phyloP scores from a whole-genome alignment of 257 asterid genomes.

The Agastache rugosa region DNA sequence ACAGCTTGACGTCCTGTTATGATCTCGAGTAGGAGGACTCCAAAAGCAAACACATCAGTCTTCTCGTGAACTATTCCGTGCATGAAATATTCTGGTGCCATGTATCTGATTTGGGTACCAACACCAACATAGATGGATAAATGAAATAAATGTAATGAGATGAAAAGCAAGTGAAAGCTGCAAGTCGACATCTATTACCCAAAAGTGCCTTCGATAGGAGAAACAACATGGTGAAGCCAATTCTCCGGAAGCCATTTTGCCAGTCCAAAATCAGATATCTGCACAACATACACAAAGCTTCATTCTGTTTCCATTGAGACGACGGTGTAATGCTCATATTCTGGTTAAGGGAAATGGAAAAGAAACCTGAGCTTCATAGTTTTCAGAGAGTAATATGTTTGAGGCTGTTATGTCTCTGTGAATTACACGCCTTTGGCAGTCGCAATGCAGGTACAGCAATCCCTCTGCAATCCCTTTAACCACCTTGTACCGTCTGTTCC shows the following conservation, averaged over 20 bases:
- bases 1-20: slow-evolving; percentile 95
- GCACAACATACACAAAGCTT: slow-evolving; percentile 32
- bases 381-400: slow-evolving; percentile 78
- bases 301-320: neutral
- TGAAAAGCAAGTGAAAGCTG: neutral
- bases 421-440: slow-evolving; percentile 84
- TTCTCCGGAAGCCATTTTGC: slow-evolving; percentile 98
- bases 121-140: neutral
- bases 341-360: neutral
- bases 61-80: slow-evolving; percentile 89
- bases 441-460: slow-evolving; percentile 75
- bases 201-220: slow-evolving; percentile 98
- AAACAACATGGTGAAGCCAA: slow-evolving; percentile 87
- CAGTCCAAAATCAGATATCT: slow-evolving; percentile 97
- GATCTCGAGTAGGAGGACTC: slow-evolving; percentile 87
- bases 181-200: slow-evolving; percentile 54
- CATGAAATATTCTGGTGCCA: slow-evolving; percentile 99
- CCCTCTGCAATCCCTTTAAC: slow-evolving; percentile 90
- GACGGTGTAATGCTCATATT: neutral
- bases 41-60: slow-evolving; percentile 94
- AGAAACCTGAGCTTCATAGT: slow-evolving; percentile 82
- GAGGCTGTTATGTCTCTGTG: slow-evolving; percentile 97
- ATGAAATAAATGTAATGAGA: neutral
- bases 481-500: slow-evolving; percentile 74
- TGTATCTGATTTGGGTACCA: slow-evolving; percentile 55